These are phyloP conservation scores for Podila epicladia DNA, from an alignment of 192 early-diverging fungal species.

Conservation along the genomic window DNA sequence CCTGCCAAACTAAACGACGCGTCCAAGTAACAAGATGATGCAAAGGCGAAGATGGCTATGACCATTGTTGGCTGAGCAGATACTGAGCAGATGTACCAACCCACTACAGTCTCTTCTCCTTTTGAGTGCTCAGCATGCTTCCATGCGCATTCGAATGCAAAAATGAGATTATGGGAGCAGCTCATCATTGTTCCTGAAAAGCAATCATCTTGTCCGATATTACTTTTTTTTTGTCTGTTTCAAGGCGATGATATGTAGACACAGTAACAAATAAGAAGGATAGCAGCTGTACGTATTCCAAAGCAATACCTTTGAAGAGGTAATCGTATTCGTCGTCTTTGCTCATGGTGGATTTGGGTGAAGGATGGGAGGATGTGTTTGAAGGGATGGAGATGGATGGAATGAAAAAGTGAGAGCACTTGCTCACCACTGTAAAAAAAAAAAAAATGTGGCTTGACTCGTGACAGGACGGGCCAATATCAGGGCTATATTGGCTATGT, in stretches of 20 bases:
- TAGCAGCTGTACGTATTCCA: background rate
- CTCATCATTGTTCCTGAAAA: background rate
- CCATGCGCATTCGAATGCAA: background rate
- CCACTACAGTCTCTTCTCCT: too few species aligned
- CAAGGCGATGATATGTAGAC: background rate
- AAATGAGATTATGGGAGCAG: slow-evolving; percentile 2
- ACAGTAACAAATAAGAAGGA: background rate
- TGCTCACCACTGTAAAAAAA: background rate
- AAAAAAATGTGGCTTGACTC: too few species aligned
- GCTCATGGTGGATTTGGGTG: slow-evolving; percentile 37
- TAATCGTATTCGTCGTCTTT: slow-evolving; percentile 88
- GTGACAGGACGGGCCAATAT: too few species aligned
- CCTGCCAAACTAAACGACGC: too few species aligned
- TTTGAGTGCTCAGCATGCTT: too few species aligned
- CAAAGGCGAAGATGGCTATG: too few species aligned
- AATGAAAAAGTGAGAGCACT: background rate
- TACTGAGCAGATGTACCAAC: too few species aligned
- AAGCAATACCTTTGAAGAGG: slow-evolving; percentile 79
- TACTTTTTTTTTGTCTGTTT: slow-evolving; percentile 1
- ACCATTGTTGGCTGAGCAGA: too few species aligned
- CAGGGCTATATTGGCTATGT: background rate
- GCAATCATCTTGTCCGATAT: background rate
- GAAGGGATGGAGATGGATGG: slow-evolving; percentile 11
- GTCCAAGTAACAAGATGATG: too few species aligned
- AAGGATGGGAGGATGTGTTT: background rate